These are phyloP conservation scores for Plasmodium blacklocki DNA, from an alignment of 169 alveolate genomes.

Conservation along the genomic window DNA sequence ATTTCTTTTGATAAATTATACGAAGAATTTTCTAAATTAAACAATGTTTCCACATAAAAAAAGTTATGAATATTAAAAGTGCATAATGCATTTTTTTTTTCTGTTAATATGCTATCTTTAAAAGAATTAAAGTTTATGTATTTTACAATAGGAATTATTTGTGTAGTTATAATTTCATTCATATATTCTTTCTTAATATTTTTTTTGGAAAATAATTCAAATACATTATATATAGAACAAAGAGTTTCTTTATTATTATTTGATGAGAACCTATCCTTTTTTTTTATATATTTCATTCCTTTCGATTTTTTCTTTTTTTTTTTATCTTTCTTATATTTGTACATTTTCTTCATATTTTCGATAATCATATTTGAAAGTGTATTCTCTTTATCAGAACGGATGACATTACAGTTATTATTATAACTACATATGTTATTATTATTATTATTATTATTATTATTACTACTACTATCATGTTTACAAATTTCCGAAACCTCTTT, in stretches of 20 bases:
- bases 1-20: slow-evolving; percentile 24
- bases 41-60: slow-evolving; percentile 69
- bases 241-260: slow-evolving; percentile 1
- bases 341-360: background rate
- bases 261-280: background rate
- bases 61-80: slow-evolving; percentile 38
- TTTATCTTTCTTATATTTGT: background rate
- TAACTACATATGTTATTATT: background rate
- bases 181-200: slow-evolving; percentile 16
- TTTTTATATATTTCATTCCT: background rate
- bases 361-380: background rate
- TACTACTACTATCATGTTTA: too few species aligned
- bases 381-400: background rate
- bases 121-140: slow-evolving; percentile 26
- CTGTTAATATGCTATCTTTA: slow-evolving; percentile 1
- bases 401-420: background rate
- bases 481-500: too few species aligned
- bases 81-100: slow-evolving; percentile 25
- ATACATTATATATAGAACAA: slow-evolving; percentile 15
- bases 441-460: background rate
- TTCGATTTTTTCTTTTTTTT: background rate
- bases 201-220: slow-evolving; percentile 25
- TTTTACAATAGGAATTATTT: background rate
- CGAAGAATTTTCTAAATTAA: slow-evolving; percentile 36
- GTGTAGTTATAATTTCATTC: slow-evolving; percentile 29